Percentiles rank a stretch among this genome's conserved stretches.
These are phyloP conservation scores for Chaetomiaceae sp. DNA, from an alignment of 2,329 filamentous ascomycete genomes.

Conservation along the genomic window DNA sequence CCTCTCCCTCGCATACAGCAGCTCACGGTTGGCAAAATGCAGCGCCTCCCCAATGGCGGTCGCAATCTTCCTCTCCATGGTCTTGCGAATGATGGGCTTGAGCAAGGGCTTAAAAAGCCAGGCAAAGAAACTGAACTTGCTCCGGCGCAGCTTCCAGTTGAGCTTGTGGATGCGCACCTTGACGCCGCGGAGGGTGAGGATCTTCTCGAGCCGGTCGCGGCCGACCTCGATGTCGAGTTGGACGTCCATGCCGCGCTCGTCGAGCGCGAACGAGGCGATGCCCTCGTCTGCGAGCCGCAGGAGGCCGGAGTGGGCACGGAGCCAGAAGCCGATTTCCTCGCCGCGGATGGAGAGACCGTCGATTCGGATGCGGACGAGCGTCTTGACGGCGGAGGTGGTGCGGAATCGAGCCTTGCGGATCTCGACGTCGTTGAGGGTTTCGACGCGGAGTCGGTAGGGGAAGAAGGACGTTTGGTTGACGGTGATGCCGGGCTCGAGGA, in stretches of 20 bases:
- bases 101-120: constrained; percentile 84
- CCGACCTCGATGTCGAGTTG: constrained; percentile 80
- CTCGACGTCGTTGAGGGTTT: constrained; percentile 82
- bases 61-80: constrained; percentile 74
- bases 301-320: constrained; percentile 72
- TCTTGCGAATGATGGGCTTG: constrained; percentile 72
- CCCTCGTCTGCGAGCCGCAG: constrained; percentile 76
- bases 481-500: constrained; percentile 81
- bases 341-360: constrained; percentile 80
- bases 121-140: constrained; percentile 70
- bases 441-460: constrained; percentile 74
- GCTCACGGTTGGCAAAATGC: constrained; percentile 73
- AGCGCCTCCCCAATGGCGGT: constrained; percentile 65
- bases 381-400: constrained; percentile 62
- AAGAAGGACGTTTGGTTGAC: constrained; percentile 86
- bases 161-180: constrained; percentile 83
- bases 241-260: constrained; percentile 83
- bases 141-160: constrained; percentile 69
- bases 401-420: constrained; percentile 71
- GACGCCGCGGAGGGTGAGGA: constrained; percentile 72
- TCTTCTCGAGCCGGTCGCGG: constrained; percentile 71
- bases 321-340: constrained; percentile 85
- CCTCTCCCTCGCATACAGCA: constrained; percentile 81
- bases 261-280: constrained; percentile 78
- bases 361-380: constrained; percentile 70